Base-by-base conservation (phyloP, 2,329 filamentous ascomycete genomes). In the Malbranchea zuffiana region DNA sequence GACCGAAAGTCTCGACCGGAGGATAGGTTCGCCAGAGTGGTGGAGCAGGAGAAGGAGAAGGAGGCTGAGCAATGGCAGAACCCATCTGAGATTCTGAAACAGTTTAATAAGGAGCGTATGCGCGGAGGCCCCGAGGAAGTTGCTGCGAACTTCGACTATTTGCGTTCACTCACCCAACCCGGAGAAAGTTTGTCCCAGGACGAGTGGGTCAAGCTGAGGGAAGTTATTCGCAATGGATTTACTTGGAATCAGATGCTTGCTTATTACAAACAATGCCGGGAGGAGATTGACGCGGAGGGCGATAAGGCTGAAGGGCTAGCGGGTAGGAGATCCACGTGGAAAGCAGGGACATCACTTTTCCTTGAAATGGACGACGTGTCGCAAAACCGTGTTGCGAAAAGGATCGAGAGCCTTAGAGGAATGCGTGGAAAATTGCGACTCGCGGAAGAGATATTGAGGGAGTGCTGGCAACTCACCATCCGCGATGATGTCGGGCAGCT, bases 381-480 rank as follows among this genome's bases (percentile, higher is more conserved):
- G 6, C 40, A 43, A 25, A 42, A 40, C 20, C 32, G 37, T 18
- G 38, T 46, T 30, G 35, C 52, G 10, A 37, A 46, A 32, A 49
- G 50, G 27, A 39, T 51, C 32, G 40, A 44, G 11, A 38, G 37
- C n/a, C 18, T 50, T 6, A 45, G 47, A 21, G 39, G 42, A 16
- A 40, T 54, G 19, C 52, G 47, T 18, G 50, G 50, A 3, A 63
- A 63, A 32, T 25, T 48, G n/a, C 32, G 50, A 6, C 35, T 59
- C 15, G 51, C 51, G 11, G 58, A 63, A 40, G 50, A 36, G 21
- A 56, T 63, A 21, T 48, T 62, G 31, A 55, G 60, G 25, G 52
- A 61, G 27, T 60, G 53, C 47, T 63, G 60, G 60, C 41, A 56
- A 20, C 44, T 63, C 15, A 53, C 52, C 3, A 40, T 60, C 19